phyloP scores from a whole-genome alignment of 2,329 filamentous ascomycete genomes.

The Trichoderma atrobrunneum region DNA sequence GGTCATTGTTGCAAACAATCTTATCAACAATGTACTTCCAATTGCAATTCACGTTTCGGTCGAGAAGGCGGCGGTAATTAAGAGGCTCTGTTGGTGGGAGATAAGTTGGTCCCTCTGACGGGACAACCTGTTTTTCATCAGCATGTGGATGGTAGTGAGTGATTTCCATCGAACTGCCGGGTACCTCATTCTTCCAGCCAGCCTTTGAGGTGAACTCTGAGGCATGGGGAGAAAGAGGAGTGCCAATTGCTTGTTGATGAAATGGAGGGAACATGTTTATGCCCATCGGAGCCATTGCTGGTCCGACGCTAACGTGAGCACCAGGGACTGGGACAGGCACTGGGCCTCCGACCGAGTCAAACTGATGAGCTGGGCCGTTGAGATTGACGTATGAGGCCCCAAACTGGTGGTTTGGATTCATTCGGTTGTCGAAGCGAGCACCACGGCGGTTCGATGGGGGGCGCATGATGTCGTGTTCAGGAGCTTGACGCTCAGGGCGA shows the following conservation, averaged over 20 bases:
- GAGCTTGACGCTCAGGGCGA: slow-evolving; percentile 45
- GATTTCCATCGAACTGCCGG: slow-evolving; percentile 24
- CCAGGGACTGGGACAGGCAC: slow-evolving; percentile 28
- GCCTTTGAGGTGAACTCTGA: slow-evolving; percentile 66
- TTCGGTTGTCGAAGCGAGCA: slow-evolving; percentile 48
- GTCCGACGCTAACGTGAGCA: slow-evolving; percentile 33
- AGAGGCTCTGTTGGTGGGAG: slow-evolving; percentile 84
- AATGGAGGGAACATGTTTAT: slow-evolving; percentile 48
- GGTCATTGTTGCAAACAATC: slow-evolving; percentile 98
- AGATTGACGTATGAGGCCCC: slow-evolving; percentile 34
- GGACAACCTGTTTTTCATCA: slow-evolving; percentile 40
- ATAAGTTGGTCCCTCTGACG: slow-evolving; percentile 68
- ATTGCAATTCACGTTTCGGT: slow-evolving; percentile 95
- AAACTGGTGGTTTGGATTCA: slow-evolving; percentile 35
- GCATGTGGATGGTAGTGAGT: neutral
- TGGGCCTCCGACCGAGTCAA: slow-evolving; percentile 37
- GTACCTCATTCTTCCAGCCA: slow-evolving; percentile 56
- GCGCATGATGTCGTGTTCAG: slow-evolving; percentile 50
- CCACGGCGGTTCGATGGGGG: slow-evolving; percentile 43
- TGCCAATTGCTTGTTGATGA: slow-evolving; percentile 58
- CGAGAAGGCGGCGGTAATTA: slow-evolving; percentile 92
- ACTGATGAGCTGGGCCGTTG: slow-evolving; percentile 32
- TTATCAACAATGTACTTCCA: slow-evolving; percentile 99
- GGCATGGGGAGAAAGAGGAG: slow-evolving; percentile 68
- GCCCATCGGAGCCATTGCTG: slow-evolving; percentile 38